Evolutionary conservation across 352 stramenopile genomes (phyloP), one percentile per base, ranked within the genome.

Genomic region (Phytophthora rubi): DNA sequence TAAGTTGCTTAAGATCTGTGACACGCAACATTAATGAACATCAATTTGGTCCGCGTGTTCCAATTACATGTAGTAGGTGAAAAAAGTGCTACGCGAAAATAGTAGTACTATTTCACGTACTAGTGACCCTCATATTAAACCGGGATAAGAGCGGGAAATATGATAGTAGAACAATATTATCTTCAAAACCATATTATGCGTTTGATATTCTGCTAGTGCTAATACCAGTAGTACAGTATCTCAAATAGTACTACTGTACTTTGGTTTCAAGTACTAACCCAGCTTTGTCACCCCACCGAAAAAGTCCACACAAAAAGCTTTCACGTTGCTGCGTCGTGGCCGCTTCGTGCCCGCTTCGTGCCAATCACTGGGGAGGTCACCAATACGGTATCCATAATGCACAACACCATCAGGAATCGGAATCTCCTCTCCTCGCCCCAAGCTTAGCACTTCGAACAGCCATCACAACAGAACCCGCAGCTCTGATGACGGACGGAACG

Each of bases 401-500:
- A 21, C 52, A 44, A 16, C 28, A 45, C 52, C 30, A 32, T 55
- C 49, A 53, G 48, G 48, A 26, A 26, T 26, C 23, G 23, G 2
- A 9, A 53, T 53, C 18, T 6, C 15, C 35, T 61, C n/a, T 59
- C 32, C 32, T 13, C 9, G 7, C 13, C 33, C 33, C 5, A 42
- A 9, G 9, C 18, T 21, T 21, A 10, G 8, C 8, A 7, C 10
- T 47, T 47, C 39, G 12, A 18, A 47, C 39, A 47, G 37, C 55
- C 23, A 10, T 15, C 28, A 51, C 28, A 51, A 53, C 18, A n/a
- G 28, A 60, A 51, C 21, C 28, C 26, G 12, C 33, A 39, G 33
- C 10, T 42, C 35, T 35, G 30, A 70, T 70, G 62, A 21, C 37
- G 13, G 62, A 69, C 42, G 35, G 15, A 7, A 76, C 49, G 3